Evolutionary conservation across 495 filamentous ascomycete genomes (phyloP), one percentile per base, ranked within the genome.

Genomic region (Annulohypoxylon moriforme): DNA sequence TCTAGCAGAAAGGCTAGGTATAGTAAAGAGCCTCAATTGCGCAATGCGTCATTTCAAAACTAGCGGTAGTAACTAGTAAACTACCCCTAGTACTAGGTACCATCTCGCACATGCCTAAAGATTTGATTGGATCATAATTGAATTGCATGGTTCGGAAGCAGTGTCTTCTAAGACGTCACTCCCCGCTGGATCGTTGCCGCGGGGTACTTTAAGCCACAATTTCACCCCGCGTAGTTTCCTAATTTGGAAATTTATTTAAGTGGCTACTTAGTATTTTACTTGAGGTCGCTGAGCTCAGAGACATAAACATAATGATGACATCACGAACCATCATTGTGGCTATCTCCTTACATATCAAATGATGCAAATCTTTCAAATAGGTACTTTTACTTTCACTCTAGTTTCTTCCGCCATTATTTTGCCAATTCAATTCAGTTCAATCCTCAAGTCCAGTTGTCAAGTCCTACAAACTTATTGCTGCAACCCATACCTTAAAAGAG

Each of bases 291-390:
- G 27, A 18, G 24, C 13, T 38, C 18, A 33, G 16, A 20, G 31
- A 66, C 57, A 71, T 60, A 71, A 65, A 66, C 57, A 71, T 60
- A 71, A 65, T 57, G 42, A 64, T 74, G 72, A 74, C 72, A 68
- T 74, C 71, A 74, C 27, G 14, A 73, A 47, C 29, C 34, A 70
- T 70, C 62, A 71, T 60, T 18, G 14, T 33, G 31, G 24, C 40
- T 46, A 34, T 46, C 22, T 50, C 47, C 47, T 50, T 50, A 16
- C 47, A 49, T 49, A 24, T 29, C 22, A 13, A 40, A 14, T 40
- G 36, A 40, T 40, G 36, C 14, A n/a, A 40, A n/a, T 40, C 47
- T 29, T 24, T 24, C 20, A 25, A 11, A 25, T 49, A 25, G 14
- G 14, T 24, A 5, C 16, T 18, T 47, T 6, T 5, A 36, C 1